Conservation (phyloP, 805 yeast genomes). For the Saccharomycopsis fermentans region DNA sequence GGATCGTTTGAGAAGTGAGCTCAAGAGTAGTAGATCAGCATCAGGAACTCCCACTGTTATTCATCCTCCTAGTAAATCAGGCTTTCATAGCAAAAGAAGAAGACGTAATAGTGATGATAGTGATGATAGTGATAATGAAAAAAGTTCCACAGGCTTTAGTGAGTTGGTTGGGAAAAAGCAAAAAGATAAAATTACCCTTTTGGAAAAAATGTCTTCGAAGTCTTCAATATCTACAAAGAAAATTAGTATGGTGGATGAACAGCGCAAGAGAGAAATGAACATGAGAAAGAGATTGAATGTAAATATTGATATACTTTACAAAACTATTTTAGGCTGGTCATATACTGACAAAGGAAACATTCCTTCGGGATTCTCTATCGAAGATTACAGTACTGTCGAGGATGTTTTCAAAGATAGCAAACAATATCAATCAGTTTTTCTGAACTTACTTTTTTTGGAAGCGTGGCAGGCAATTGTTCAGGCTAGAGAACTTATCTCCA, state of each 20-base stretch:
- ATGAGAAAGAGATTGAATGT: constrained; percentile 76
- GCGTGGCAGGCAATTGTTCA: constrained; percentile 87
- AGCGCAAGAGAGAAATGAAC: constrained; percentile 54
- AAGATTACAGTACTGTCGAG: constrained; percentile 31
- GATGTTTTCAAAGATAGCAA: constrained; percentile 44
- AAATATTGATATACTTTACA: constrained; percentile 66
- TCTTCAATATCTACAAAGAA: not conserved
- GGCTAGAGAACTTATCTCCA: constrained; percentile 49
- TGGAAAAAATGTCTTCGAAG: constrained; percentile 17
- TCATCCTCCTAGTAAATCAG: constrained; percentile 19
- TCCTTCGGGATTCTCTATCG: constrained; percentile 43
- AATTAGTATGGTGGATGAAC: constrained; percentile 28
- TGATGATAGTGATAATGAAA: constrained; percentile 8
- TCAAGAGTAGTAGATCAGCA: constrained; percentile 15
- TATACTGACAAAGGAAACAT: constrained; percentile 44
- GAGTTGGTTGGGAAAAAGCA: constrained; percentile 28
- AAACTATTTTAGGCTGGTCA: constrained; percentile 65
- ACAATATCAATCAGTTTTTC: constrained; percentile 63
- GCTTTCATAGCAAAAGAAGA: constrained; percentile 17
- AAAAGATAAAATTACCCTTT: constrained; percentile 23
- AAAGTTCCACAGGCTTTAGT: constrained; percentile 20
- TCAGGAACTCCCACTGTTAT: constrained; percentile 23
- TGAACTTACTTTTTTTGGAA: constrained; percentile 77
- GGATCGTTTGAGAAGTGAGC: constrained; percentile 6
- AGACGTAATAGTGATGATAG: constrained; percentile 4